Conservation (phyloP, 768 basidiomycete species). For the Megacollybia marginata region DNA sequence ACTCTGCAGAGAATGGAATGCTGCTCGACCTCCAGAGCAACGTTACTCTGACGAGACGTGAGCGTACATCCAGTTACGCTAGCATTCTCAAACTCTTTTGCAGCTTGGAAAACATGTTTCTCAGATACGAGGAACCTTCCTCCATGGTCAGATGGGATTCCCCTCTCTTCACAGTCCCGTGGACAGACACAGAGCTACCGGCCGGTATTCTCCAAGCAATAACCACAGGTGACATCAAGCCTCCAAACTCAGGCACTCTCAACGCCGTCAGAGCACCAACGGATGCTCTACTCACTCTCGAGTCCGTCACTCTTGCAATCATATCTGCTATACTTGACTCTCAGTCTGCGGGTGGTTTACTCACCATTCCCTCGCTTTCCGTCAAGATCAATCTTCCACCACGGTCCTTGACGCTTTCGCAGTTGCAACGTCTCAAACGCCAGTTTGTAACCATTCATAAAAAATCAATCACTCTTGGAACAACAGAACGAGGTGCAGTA, state of each 20-base stretch:
- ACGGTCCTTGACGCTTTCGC: constrained; percentile 72
- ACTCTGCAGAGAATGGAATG: constrained; percentile 74
- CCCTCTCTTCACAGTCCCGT: constrained; percentile 80
- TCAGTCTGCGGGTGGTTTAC: constrained; percentile 43
- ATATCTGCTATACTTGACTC: constrained; percentile 67
- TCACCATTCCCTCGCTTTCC: constrained; percentile 36
- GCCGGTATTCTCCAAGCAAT: constrained; percentile 75
- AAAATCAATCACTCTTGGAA: constrained; percentile 80
- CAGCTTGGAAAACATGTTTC: constrained; percentile 81
- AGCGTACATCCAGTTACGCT: constrained; percentile 18
- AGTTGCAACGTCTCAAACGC: constrained; percentile 83
- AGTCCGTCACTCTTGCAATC: constrained; percentile 63
- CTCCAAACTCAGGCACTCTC: constrained; percentile 80
- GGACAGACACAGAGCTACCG: constrained; percentile 62
- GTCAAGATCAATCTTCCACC: constrained; percentile 56
- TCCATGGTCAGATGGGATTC: constrained; percentile 99
- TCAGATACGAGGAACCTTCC: constrained; percentile 92
- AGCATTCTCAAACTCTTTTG: not conserved
- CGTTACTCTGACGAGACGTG: constrained; percentile 72
- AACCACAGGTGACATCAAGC: constrained; percentile 73
- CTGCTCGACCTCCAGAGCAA: constrained; percentile 33
- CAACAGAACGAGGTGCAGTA: constrained; percentile 67
- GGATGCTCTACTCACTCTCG: constrained; percentile 83
- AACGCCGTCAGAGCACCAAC: constrained; percentile 79
- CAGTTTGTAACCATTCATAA: constrained; percentile 90